These are phyloP conservation scores for Biscutella auriculata DNA, from an alignment of 441 rosid genomes.

Conservation along the genomic window DNA sequence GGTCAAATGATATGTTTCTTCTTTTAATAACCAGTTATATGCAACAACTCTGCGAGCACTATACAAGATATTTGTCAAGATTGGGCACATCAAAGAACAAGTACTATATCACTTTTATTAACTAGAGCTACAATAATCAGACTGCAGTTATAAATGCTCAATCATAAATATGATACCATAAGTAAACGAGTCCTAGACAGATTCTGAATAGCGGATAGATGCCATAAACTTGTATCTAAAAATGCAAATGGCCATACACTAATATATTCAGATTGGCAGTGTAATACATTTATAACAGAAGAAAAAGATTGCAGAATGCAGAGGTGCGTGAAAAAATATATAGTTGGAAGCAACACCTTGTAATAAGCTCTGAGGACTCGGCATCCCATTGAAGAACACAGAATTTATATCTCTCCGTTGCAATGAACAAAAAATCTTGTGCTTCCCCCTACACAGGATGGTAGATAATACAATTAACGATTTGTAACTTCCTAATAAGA, in stretches of 20 bases:
- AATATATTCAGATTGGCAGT: neutral
- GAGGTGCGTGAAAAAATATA: neutral
- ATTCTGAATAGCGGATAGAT: neutral
- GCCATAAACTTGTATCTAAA: neutral
- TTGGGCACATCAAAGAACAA: neutral
- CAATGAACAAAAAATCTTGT: slow-evolving; percentile 86
- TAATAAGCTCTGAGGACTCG: slow-evolving; percentile 76
- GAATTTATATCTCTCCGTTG: slow-evolving; percentile 87
- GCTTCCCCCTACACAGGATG: slow-evolving; percentile 59
- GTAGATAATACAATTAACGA: neutral
- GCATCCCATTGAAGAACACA: slow-evolving; percentile 98
- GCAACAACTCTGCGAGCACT: neutral
- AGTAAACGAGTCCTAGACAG: neutral
- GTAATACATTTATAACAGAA: neutral
- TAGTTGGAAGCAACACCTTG: slow-evolving; percentile 35
- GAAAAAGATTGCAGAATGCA: neutral
- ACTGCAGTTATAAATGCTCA: neutral
- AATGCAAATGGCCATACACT: neutral
- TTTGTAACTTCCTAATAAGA: neutral
- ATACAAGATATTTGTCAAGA: neutral
- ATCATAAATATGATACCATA: neutral
- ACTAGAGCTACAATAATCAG: too few species aligned
- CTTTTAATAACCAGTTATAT: neutral
- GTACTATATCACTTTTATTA: neutral
- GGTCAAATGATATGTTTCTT: neutral